Evolutionary conservation across 2,329 filamentous ascomycete species (phyloP).

Genomic region (Penicillium palitans): DNA sequence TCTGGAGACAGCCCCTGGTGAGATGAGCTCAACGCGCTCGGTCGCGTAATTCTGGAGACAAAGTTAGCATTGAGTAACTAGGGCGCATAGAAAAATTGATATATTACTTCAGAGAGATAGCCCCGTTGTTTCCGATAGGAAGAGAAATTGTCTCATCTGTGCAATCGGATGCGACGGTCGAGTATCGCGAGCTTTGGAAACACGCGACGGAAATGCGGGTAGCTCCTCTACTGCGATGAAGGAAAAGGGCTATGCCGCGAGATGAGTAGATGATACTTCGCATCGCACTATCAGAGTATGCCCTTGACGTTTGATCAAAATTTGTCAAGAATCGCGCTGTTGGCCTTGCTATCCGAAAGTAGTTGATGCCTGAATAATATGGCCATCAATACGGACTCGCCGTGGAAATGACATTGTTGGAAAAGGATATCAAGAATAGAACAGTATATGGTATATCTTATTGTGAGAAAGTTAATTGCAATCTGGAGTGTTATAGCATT

Average conservation of each 20-base stretch:
- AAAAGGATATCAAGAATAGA: neutral
- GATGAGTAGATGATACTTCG: conserved; percentile 17
- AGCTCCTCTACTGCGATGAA: neutral
- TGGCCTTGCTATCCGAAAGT: neutral
- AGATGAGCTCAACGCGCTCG: neutral
- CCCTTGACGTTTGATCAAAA: neutral
- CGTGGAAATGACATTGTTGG: neutral
- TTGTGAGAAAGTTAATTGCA: neutral
- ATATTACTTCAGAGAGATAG: conserved; percentile 29
- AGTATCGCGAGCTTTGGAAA: conserved; percentile 7
- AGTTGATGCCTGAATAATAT: neutral
- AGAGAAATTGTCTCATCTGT: conserved; percentile 27
- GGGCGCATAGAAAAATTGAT: neutral
- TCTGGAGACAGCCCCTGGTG: neutral
- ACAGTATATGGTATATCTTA: too few species aligned
- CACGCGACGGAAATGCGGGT: neutral
- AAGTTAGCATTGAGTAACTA: neutral
- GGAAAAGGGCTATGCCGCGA: neutral
- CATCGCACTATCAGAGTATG: conserved; percentile 26
- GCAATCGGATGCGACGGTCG: conserved; percentile 10
- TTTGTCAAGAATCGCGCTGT: neutral
- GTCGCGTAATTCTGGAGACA: conserved; percentile 24
- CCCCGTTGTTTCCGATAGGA: conserved; percentile 33
- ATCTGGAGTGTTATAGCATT: neutral
- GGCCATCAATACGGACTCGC: neutral